These are phyloP conservation scores for Fraxinus excelsior DNA, from an alignment of 257 asterid species.

Conservation along the genomic window DNA sequence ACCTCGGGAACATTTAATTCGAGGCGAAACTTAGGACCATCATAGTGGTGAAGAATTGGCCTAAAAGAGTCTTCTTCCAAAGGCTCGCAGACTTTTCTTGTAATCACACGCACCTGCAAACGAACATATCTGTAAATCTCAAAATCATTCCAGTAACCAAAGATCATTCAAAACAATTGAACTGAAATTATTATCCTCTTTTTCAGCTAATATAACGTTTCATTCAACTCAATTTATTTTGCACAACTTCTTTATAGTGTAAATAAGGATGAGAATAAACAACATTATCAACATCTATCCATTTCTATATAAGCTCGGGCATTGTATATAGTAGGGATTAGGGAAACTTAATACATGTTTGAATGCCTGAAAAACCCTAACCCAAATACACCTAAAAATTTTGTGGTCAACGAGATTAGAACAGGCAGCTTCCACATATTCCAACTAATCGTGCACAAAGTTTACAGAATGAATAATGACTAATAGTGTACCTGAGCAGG, in stretches of 20 bases:
- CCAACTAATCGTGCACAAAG: neutral
- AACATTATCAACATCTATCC: too few species aligned
- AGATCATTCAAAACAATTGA: neutral
- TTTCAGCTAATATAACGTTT: neutral
- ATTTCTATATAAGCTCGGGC: neutral
- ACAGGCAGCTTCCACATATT: neutral
- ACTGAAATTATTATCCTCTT: neutral
- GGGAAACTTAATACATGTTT: neutral
- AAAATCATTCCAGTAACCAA: neutral
- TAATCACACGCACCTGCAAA: conserved; percentile 70
- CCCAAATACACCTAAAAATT: neutral
- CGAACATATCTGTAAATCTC: neutral
- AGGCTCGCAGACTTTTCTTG: conserved; percentile 87
- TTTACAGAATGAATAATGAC: neutral
- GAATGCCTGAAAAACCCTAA: neutral
- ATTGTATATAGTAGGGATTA: neutral
- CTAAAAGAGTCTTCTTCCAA: conserved; percentile 93
- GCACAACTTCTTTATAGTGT: neutral
- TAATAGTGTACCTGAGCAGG: conserved; percentile 83
- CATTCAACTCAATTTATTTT: neutral
- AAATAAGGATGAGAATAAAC: neutral
- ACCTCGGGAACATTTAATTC: conserved; percentile 94
- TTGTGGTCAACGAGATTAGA: neutral
- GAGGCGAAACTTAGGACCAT: conserved; percentile 97
- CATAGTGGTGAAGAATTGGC: conserved; percentile 96